Conservation (phyloP, 2,329 filamentous ascomycete species). For the Verticillium isaacii region DNA sequence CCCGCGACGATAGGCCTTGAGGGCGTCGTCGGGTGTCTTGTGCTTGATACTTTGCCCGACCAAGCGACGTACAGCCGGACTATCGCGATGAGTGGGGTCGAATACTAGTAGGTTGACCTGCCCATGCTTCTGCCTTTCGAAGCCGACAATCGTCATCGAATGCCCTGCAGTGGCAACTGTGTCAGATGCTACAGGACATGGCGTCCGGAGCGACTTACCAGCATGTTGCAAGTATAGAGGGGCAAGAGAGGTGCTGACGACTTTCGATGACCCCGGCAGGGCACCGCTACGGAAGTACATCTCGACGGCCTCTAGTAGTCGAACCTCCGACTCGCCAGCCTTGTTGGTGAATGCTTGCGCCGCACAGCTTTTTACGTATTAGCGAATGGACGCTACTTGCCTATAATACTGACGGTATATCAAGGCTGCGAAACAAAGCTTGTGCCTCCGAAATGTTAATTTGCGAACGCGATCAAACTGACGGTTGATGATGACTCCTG, state of each 20-base stretch:
- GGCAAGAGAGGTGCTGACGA: slow-evolving; percentile 68
- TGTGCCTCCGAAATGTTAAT: slow-evolving; percentile 53
- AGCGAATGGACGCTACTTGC: background rate
- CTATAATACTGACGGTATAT: slow-evolving; percentile 53
- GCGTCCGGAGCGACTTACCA: slow-evolving; percentile 35
- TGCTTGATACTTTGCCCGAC: slow-evolving; percentile 41
- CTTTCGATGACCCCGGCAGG: slow-evolving; percentile 48
- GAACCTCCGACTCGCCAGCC: slow-evolving; percentile 38
- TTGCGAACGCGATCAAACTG: background rate
- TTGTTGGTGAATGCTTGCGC: slow-evolving; percentile 54
- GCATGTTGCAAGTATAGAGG: slow-evolving; percentile 89
- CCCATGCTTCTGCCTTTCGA: slow-evolving; percentile 66
- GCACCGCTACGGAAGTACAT: slow-evolving; percentile 65
- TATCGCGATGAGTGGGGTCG: slow-evolving; percentile 77
- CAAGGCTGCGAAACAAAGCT: slow-evolving; percentile 67
- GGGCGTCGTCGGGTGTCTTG: slow-evolving; percentile 43
- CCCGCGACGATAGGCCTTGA: slow-evolving; percentile 72
- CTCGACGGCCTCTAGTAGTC: slow-evolving; percentile 65
- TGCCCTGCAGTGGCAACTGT: slow-evolving; percentile 52
- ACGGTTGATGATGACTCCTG: background rate
- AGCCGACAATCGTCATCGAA: slow-evolving; percentile 83
- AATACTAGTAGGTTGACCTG: slow-evolving; percentile 73
- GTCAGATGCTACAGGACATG: background rate
- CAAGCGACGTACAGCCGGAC: slow-evolving; percentile 56
- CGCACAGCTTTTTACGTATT: slow-evolving; percentile 43